Evolutionary conservation across 2,329 filamentous ascomycete genomes (phyloP), one percentile per base, ranked within the genome.

Genomic region (Alternaria conjuncta): DNA sequence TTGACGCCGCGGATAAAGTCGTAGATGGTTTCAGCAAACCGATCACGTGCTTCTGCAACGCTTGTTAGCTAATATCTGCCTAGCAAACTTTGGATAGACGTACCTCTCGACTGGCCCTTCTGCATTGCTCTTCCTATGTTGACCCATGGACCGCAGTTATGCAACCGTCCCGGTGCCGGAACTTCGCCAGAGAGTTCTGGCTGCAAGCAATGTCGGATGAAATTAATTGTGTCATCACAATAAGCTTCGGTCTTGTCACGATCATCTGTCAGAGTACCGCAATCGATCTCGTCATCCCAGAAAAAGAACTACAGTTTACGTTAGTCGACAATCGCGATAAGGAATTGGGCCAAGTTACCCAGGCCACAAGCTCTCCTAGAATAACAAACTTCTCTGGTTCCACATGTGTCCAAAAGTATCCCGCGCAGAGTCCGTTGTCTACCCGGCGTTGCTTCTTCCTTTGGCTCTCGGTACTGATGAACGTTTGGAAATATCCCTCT

Each of bases 261-360:
- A 26, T 65, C 60, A 13, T 65, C 43, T 20, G 63, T 65, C 4
- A 65, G 43, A 21, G 56, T 56, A 11, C 63, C 63, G 30, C 63
- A 65, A 18, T 63, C 63, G 25, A 65, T 65, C 7, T 65, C 63
- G 36, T 65, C 63, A 23, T 65, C 63, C 63, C 63, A 65, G 26
- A 65, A 65, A 25, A 65, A 65, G 46, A 65, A 63, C 63, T 63
- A 20, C 2, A 2, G 5, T 11, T 43, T 10, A 7, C 7, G n/a
- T 64, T 12, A 64, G 61, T 18, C 21, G 26, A 10, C 21, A 4
- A 23, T 32, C 3, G 3, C 8, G 6, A 10, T 25, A 23, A 23
- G 6, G 36, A 10, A 10, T 15, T 3, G 6, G 6, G 20, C 2
- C 6, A 6, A 26, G 25, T n/a, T 55, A 64, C 61, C 53, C 58